Conservation (phyloP, 2,329 filamentous ascomycete species). For the Penicillium decumbens region DNA sequence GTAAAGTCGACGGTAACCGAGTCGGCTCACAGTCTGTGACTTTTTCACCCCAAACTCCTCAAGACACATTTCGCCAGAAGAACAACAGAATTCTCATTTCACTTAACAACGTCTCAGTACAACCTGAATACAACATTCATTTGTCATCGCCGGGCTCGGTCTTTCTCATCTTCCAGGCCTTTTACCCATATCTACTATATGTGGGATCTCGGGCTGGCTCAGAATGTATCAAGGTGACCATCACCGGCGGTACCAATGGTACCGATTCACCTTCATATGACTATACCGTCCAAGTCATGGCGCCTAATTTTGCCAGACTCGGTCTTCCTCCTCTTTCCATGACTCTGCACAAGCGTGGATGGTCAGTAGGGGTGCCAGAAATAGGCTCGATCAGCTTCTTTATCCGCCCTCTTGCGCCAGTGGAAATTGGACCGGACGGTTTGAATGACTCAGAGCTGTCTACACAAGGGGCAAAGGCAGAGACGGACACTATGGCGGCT, state of each 20-base stretch:
- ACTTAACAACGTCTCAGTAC: slow-evolving; percentile 10
- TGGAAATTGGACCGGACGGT: background rate
- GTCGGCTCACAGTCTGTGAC: slow-evolving; percentile 35
- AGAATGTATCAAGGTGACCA: slow-evolving; percentile 36
- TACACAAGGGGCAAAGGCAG: background rate
- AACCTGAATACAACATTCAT: slow-evolving; percentile 38
- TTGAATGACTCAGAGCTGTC: background rate
- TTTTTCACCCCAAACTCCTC: background rate
- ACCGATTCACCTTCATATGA: slow-evolving; percentile 53
- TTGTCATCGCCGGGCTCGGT: slow-evolving; percentile 51
- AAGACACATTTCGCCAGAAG: background rate
- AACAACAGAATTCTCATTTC: slow-evolving; percentile 9
- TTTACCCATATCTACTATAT: slow-evolving; percentile 56
- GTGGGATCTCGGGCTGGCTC: slow-evolving; percentile 21
- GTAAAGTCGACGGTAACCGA: slow-evolving; percentile 34
- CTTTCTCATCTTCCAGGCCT: slow-evolving; percentile 55
- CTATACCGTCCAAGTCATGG: slow-evolving; percentile 53
- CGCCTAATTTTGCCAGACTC: slow-evolving; percentile 50
- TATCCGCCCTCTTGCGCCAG: slow-evolving; percentile 33
- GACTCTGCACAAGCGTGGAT: slow-evolving; percentile 49
- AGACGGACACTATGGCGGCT: background rate
- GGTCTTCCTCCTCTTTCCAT: slow-evolving; percentile 48
- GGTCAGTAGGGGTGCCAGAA: slow-evolving; percentile 45
- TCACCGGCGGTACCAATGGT: slow-evolving; percentile 58
- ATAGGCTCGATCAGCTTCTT: slow-evolving; percentile 50